Percentiles rank a stretch among this genome's conserved stretches.
Conservation (phyloP, 139 green algal species). For the Picochlorum sp. region DNA sequence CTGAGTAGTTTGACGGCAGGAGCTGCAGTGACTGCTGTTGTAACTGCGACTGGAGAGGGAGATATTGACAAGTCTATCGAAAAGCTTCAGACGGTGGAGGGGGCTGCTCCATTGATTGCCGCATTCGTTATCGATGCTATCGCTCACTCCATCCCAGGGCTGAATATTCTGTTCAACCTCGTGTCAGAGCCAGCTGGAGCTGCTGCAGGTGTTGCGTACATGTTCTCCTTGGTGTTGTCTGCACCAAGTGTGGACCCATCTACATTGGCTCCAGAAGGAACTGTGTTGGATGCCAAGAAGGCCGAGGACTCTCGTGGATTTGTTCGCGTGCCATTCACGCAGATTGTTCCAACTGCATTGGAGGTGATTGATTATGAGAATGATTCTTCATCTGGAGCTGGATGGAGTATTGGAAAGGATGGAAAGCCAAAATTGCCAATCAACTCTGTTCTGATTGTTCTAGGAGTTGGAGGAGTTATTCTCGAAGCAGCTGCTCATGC, state of each 20-base stretch:
- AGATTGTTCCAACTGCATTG: slow-evolving; percentile 49
- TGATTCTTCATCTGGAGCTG: slow-evolving; percentile 40
- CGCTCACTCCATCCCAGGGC: slow-evolving; percentile 47
- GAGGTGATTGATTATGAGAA: slow-evolving; percentile 54
- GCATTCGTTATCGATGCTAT: slow-evolving; percentile 44
- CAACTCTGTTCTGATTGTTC: slow-evolving; percentile 54
- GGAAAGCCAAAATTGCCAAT: slow-evolving; percentile 60
- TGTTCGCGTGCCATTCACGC: slow-evolving; percentile 52
- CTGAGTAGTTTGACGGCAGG: background rate
- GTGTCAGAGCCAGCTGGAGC: slow-evolving; percentile 48
- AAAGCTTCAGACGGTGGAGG: slow-evolving; percentile 34
- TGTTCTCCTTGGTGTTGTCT: slow-evolving; percentile 57
- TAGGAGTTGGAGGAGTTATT: slow-evolving; percentile 54
- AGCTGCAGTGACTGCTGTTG: slow-evolving; percentile 32
- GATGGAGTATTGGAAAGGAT: slow-evolving; percentile 44
- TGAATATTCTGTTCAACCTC: slow-evolving; percentile 48
- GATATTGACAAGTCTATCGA: slow-evolving; percentile 50
- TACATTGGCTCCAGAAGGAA: slow-evolving; percentile 60
- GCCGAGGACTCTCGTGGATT: slow-evolving; percentile 37
- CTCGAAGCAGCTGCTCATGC: slow-evolving; percentile 51
- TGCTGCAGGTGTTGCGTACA: slow-evolving; percentile 54
- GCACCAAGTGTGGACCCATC: slow-evolving; percentile 44
- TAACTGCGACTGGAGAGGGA: slow-evolving; percentile 34
- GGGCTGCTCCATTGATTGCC: slow-evolving; percentile 29
- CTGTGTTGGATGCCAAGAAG: slow-evolving; percentile 56